Evolutionary conservation across 2,329 filamentous ascomycete species (phyloP).

Genomic region (Venturia asperata): DNA sequence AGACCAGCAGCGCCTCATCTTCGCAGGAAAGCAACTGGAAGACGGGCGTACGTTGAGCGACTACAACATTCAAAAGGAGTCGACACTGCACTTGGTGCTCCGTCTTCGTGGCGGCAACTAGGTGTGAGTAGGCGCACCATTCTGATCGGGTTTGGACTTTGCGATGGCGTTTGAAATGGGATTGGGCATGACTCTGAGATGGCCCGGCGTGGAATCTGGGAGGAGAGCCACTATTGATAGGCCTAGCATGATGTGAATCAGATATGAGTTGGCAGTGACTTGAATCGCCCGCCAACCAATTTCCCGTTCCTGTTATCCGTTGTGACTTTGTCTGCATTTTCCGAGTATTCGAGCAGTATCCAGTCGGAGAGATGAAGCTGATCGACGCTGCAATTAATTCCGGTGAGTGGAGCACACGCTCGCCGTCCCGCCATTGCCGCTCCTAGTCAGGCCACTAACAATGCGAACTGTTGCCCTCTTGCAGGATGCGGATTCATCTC

Average conservation of each 20-base stretch:
- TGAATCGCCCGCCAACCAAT: background rate
- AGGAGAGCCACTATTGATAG: background rate
- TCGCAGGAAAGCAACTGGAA: constrained; percentile 55
- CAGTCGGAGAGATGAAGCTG: background rate
- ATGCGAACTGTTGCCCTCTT: background rate
- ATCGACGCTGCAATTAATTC: constrained; percentile 4
- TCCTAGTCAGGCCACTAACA: background rate
- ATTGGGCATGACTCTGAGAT: background rate
- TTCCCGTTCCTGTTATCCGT: background rate
- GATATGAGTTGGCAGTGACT: background rate
- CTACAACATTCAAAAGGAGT: constrained; percentile 81
- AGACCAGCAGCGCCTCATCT: constrained; percentile 52
- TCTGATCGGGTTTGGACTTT: background rate
- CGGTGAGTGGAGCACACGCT: background rate
- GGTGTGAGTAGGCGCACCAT: background rate
- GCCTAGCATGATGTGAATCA: background rate
- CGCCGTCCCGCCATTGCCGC: background rate
- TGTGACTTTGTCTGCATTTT: background rate
- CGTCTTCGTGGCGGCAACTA: constrained; percentile 70
- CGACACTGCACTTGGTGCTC: constrained; percentile 75
- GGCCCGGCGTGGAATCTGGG: background rate
- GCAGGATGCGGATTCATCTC: background rate
- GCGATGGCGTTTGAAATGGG: constrained; percentile 6
- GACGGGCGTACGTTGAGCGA: constrained; percentile 50
- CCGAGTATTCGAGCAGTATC: too few relatives aligned